Evolutionary conservation across 2,329 filamentous ascomycete species (phyloP), one percentile per base, ranked within the genome.

Genomic region (Akanthomyces dipterigenus): DNA sequence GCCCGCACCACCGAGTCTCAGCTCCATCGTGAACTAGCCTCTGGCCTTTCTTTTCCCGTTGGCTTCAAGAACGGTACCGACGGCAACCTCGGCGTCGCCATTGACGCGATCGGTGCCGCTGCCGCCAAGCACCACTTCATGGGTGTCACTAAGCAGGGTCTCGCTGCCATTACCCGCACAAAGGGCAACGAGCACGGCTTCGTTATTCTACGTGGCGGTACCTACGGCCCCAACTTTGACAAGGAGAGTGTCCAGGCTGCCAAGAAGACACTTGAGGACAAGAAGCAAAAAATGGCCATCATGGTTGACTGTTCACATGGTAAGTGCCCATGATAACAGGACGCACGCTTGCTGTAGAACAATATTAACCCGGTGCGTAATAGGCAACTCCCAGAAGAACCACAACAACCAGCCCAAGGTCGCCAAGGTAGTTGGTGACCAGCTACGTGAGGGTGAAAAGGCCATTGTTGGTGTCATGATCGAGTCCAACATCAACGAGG

Each of bases 51-150:
- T 62, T 98, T 97, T 88, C 95, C 95, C 24, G 93, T 99, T 67
- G 95, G 95, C 63, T 99, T 97, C 88, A 99, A 99, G 86, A 99
- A 99, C 77, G 95, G 95, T 64, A 99, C 95, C 26, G 95, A 99
- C 70, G 95, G 95, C 46, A 91, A 89, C 68, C 80, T 99, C 61
- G 87, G 86, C 31, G 93, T 98, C 22, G 93, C 93, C 22, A 96
- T 98, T 69, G 95, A 99, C 73, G 95, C 95, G 38, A 97, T 98
- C 73, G 95, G 93, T 63, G 88, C 90, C 34, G 90, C 89, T 1
- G 87, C 88, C 62, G 82, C 89, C n/a, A 87, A 84, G 75, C 95
- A 99, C 77, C 93, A 97, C 80, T 99, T 99, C 82, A 89, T 99
- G 82, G 93, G 93, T 76, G 95, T 99, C 55, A 99, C 95, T 36